Conservation (phyloP, 2,329 filamentous ascomycete genomes). For the Xylariaceae sp. region DNA sequence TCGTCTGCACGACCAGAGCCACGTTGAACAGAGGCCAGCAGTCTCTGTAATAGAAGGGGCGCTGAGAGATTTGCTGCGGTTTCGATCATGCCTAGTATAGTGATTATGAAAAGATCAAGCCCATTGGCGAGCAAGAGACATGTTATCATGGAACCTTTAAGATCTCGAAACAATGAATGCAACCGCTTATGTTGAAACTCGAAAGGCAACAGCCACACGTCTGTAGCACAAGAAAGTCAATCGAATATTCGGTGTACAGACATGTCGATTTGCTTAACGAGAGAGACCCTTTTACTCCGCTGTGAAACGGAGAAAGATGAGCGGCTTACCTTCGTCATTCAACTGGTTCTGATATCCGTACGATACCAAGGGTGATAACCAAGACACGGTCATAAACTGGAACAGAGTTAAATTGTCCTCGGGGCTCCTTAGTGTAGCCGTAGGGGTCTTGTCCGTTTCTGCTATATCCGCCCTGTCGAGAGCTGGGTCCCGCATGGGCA, state of each 20-base stretch:
- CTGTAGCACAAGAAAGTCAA: not conserved
- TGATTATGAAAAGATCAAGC: constrained; percentile 69
- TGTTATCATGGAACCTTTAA: constrained; percentile 67
- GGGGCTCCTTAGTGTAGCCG: constrained; percentile 58
- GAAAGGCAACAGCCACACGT: constrained; percentile 76
- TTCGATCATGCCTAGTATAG: constrained; percentile 60
- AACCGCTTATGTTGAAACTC: constrained; percentile 78
- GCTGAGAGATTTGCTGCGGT: constrained; percentile 52
- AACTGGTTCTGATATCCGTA: constrained; percentile 63
- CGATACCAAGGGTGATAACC: constrained; percentile 72
- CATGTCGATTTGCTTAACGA: not conserved
- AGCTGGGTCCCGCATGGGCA: constrained; percentile 64
- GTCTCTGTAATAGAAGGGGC: constrained; percentile 67
- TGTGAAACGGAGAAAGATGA: not conserved
- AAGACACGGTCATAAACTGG: constrained; percentile 81
- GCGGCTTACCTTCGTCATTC: constrained; percentile 53
- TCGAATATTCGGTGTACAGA: not conserved
- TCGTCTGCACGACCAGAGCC: constrained; percentile 45
- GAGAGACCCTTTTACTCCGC: not conserved
- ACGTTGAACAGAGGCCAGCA: constrained; percentile 64
- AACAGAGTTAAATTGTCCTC: constrained; percentile 78
- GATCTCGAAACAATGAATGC: constrained; percentile 68
- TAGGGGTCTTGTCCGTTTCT: constrained; percentile 51
- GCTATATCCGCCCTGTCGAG: constrained; percentile 56
- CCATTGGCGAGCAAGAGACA: constrained; percentile 73